Evolutionary conservation across 108 stramenopile species (phyloP), one percentile per base, ranked within the genome.

Genomic region (Nitzschia sp.): DNA sequence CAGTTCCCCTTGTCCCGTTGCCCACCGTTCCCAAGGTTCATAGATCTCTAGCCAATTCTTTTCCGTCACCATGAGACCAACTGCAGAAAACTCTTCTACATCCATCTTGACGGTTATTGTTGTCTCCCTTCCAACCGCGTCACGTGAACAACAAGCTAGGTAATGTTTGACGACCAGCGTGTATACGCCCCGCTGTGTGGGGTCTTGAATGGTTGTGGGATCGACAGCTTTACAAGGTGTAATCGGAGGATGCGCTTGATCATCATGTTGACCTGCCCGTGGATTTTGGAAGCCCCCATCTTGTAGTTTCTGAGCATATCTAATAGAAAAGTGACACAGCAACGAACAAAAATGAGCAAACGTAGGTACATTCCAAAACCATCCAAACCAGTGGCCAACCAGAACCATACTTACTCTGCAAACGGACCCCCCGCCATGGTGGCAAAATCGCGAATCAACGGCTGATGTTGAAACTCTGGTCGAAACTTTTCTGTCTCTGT

Each of bases 201-300:
- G 67, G 69, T 92, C 85, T 22, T 53, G 53, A 69, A 96, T 89
- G n/a, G 86, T 63, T 26, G 73, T 57, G 0, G 92, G 92, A 70
- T 89, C 89, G 6, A 95, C 97, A 29, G 85, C 92, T 67, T 96
- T 96, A 44, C 91, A 93, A 7, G 98, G 98, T 52, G 97, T 96
- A 75, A 99, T 99, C 56, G 98, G 97, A 44, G 98, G 97, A 75
- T 99, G 98, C 3, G 98, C 98, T 46, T 97, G 80, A 60, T 99
- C 98, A 73, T 98, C 96, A 41, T 96, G 73, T 67, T 79, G 83
- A 9, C 95, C 92, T 11, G 84, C 80, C 11, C 92, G 74, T 44
- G 92, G 95, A 67, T 70, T 82, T 76, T 90, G 89, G 71, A 88
- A 95, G 40, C 80, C 77, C 50, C 81, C 78, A 10, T 80, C 72